These are phyloP conservation scores for Tetrapisispora fleetii DNA, from an alignment of 805 yeast species.

Conservation along the genomic window DNA sequence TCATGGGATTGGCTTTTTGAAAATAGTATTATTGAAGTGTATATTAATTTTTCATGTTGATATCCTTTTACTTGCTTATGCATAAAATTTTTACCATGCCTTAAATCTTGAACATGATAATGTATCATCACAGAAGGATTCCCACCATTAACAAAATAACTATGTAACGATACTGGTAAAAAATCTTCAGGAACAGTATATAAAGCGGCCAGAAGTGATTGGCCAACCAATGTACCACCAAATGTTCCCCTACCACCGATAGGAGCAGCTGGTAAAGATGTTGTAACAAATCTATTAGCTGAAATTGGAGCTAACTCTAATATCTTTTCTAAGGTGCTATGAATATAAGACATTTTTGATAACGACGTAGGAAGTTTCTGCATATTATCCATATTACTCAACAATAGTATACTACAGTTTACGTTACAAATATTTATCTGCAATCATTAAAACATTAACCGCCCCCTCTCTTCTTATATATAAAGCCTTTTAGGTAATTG, in stretches of 20 bases:
- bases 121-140: constrained; percentile 35
- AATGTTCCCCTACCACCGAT: constrained; percentile 55
- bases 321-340: constrained; percentile 13
- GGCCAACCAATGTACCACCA: constrained; percentile 64
- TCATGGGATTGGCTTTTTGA: constrained; percentile 17
- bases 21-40: constrained; percentile 43
- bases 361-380: neutral
- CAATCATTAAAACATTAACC: too few species aligned
- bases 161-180: constrained; percentile 52
- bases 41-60: constrained; percentile 44
- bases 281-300: constrained; percentile 16
- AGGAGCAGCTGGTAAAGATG: constrained; percentile 30
- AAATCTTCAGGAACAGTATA: constrained; percentile 38
- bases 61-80: constrained; percentile 45
- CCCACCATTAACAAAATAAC: constrained; percentile 52
- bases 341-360: neutral
- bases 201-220: constrained; percentile 51
- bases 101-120: constrained; percentile 44
- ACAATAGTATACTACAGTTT: neutral
- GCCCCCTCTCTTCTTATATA: neutral
- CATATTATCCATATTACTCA: neutral
- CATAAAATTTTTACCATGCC: constrained; percentile 43
- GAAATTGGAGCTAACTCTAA: constrained; percentile 15
- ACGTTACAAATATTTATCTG: too few species aligned
- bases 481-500: too few species aligned